These are phyloP conservation scores for Cercospora nicotianae DNA, from an alignment of 2,329 filamentous ascomycete genomes.

Conservation along the genomic window DNA sequence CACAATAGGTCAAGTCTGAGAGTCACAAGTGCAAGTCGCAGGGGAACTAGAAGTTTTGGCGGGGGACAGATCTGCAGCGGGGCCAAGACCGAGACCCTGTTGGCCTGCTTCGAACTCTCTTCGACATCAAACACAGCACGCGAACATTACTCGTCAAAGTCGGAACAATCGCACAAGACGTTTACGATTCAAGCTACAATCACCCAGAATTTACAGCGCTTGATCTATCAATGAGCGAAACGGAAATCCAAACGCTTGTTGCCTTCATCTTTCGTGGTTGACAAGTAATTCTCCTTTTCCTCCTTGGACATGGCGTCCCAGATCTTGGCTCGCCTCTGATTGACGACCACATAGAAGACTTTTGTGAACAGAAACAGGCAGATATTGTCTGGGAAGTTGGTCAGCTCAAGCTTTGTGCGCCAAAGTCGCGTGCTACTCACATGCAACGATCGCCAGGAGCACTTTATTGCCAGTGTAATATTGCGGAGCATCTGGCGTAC, in stretches of 20 bases:
- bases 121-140: neutral
- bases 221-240: constrained; percentile 33
- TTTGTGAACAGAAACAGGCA: constrained; percentile 54
- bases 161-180: neutral
- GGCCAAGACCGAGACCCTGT: neutral
- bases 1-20: neutral
- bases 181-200: neutral
- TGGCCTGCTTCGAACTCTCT: neutral
- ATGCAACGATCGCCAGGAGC: constrained; percentile 51
- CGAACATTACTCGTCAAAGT: neutral
- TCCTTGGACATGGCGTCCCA: constrained; percentile 54
- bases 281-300: constrained; percentile 53
- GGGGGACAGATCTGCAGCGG: neutral
- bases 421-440: neutral
- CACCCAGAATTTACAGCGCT: neutral
- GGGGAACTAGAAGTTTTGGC: neutral
- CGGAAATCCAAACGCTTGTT: constrained; percentile 46
- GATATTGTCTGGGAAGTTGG: constrained; percentile 47
- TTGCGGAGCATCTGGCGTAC: constrained; percentile 55
- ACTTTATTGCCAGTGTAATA: constrained; percentile 58
- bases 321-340: constrained; percentile 42
- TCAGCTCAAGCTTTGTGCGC: neutral
- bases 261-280: constrained; percentile 41
- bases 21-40: neutral
- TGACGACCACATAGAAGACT: constrained; percentile 55